Evolutionary conservation across 2,329 filamentous ascomycete species (phyloP).

Genomic region (Colletotrichum liriopes): DNA sequence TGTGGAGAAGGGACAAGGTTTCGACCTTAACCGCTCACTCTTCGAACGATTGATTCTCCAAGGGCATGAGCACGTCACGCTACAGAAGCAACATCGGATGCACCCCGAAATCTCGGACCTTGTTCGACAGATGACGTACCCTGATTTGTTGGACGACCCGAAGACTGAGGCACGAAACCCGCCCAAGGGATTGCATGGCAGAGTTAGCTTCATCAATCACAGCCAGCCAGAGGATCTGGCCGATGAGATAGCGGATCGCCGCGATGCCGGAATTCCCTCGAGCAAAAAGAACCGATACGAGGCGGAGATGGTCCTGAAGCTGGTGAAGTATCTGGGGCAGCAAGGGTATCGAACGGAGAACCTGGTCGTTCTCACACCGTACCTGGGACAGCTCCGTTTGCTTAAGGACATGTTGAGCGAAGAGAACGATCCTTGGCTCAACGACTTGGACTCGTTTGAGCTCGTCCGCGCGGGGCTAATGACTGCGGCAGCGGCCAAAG

Average conservation of each 20-base stretch:
- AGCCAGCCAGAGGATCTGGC: conserved; percentile 65
- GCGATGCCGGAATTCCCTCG: conserved; percentile 63
- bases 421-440: conserved; percentile 76
- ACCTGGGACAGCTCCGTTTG: conserved; percentile 77
- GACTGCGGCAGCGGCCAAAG: conserved; percentile 65
- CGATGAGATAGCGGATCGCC: conserved; percentile 60
- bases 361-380: conserved; percentile 80
- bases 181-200: conserved; percentile 71
- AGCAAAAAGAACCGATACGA: conserved; percentile 78
- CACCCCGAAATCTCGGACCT: conserved; percentile 76
- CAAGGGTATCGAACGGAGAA: conserved; percentile 78
- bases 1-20: conserved; percentile 76
- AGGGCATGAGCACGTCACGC: conserved; percentile 67
- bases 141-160: conserved; percentile 69
- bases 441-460: conserved; percentile 77
- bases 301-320: conserved; percentile 75
- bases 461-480: conserved; percentile 75
- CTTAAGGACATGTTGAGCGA: conserved; percentile 67
- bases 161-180: conserved; percentile 62
- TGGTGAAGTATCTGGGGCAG: conserved; percentile 77
- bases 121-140: conserved; percentile 73
- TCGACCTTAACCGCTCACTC: conserved; percentile 76
- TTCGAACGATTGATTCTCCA: conserved; percentile 77
- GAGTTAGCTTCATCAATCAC: conserved; percentile 80
- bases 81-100: conserved; percentile 78